Base-by-base conservation (phyloP, 768 basidiomycete species). In the Mycena floridula region DNA sequence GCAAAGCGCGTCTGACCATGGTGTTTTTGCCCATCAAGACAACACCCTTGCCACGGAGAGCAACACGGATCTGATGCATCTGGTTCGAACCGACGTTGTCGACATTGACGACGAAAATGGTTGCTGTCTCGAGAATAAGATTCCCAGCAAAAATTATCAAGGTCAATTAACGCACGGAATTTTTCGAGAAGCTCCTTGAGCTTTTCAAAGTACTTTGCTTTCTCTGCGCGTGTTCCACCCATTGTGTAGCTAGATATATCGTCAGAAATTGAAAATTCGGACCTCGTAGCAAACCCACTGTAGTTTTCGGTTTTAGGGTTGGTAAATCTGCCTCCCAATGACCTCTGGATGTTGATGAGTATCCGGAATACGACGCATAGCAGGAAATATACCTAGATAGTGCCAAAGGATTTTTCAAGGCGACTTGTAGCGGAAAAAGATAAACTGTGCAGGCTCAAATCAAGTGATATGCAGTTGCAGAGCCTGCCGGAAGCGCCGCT, bases 11-110 rank as follows among this genome's bases (percentile, higher is more conserved):
- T 73, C 96, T 90, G 59, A 99, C 94, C 95, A 98, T 97, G 64
- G 96, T 99, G 84, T 99, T 99, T 76, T 99, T 99, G 64, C 96
- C 96, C 96, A 99, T 99, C 58, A 99, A 70, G 54, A 99, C 93
- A 49, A 93, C 72, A 74, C 90, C 96, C 67, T 89, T 92, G 60
- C 93, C 92, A 58, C 96, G 91, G 67, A 99, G 91, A 41, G 94
- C 76, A 44, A 84, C 86, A 76, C 89, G 92, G 53, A 95, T 94
- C 67, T 95, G 92, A 62, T 96, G 93, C 87, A 97, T 94, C 73
- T 99, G 96, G 78, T 97, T 96, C 50, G 94, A 97, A 47, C 93
- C 90, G 64, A 99, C 96, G 73, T 98, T 99, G 82, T 98, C 96
- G 66, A 99, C 93, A 68, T 97, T 97, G 74, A 97, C 95, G 54